Evolutionary conservation across 2,329 filamentous ascomycete species (phyloP), one percentile per base, ranked within the genome.

Genomic region (Purpureocillium lavendulum): DNA sequence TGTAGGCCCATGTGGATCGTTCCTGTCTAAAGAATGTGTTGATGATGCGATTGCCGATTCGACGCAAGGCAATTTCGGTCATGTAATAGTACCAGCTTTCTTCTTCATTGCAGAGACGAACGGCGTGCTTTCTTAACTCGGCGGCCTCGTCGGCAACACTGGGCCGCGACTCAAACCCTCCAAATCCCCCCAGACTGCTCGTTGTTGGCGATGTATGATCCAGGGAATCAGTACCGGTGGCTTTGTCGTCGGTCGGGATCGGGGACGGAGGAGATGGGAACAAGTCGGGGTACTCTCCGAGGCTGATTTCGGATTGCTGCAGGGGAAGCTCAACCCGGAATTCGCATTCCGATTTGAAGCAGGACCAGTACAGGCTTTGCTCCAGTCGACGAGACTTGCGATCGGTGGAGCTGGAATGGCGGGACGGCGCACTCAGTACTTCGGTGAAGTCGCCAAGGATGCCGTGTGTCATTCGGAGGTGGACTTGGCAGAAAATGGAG

Each of bases 81-180:
- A 65, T 52, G 38, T 67, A 68, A 45, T 66, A 66, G 45, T 62
- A 66, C 65, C 65, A 67, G 40, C 58, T 61, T 38, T 61, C 50
- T 34, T 63, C 53, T 44, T 62, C 51, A 10, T 26, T 26, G 21
- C 21, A 26, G 21, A 26, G 21, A 5, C 49, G 43, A 11, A 40
- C 41, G 4, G 48, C 41, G 17, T 50, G 48, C 18, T 38, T 41
- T 14, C 47, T 35, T 14, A 49, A 40, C 28, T 49, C 48, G 12
- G 44, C 15, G 11, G 43, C 40, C 40, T 50, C 46, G 11, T 38
- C 36, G 24, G 28, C 40, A 3, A 39, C 21, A 26, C 21, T 26
- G 6, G 21, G 21, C 21, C 6, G 21, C 11, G 26, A 28, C 8
- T 24, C 7, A 9, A n/a, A 21, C 11, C n/a, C 16, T 39, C 43